phyloP scores from a whole-genome alignment of 2,329 filamentous ascomycete species.

The Orbilia brochopaga region DNA sequence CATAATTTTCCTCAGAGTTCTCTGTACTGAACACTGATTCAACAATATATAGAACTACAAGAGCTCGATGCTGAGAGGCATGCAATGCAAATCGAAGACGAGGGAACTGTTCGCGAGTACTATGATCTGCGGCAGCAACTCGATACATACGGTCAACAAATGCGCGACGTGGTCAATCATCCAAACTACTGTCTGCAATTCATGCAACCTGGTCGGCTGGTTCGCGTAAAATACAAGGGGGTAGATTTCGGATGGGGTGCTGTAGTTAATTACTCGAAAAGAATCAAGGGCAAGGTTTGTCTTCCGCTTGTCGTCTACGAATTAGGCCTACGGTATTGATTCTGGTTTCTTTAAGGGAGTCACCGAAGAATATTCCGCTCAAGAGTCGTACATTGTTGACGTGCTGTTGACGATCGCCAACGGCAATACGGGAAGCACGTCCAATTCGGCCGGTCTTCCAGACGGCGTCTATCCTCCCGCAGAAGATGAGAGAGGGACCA shows the following conservation, averaged over 20 bases:
- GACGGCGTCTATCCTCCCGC: conserved; percentile 61
- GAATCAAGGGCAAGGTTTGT: conserved; percentile 68
- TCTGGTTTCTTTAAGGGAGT: conserved; percentile 59
- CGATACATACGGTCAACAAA: conserved; percentile 81
- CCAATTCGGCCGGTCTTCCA: conserved; percentile 61
- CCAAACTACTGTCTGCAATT: conserved; percentile 85
- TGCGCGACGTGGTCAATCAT: conserved; percentile 89
- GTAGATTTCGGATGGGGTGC: conserved; percentile 94
- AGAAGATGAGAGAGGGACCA: conserved; percentile 70
- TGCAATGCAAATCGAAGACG: conserved; percentile 78
- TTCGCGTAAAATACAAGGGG: conserved; percentile 80
- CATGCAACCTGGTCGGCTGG: conserved; percentile 82
- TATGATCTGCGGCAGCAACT: conserved; percentile 87
- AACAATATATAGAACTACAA: conserved; percentile 67
- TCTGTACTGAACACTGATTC: conserved; percentile 54
- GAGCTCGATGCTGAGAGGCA: conserved; percentile 77
- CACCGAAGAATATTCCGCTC: conserved; percentile 71
- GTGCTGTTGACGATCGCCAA: conserved; percentile 72
- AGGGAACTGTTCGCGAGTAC: conserved; percentile 89
- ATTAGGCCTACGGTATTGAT: not conserved
- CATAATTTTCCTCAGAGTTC: conserved; percentile 9
- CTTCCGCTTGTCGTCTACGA: not conserved
- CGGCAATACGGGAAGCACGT: conserved; percentile 67
- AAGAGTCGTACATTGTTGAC: conserved; percentile 82
- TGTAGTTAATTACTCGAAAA: conserved; percentile 73